Evolutionary conservation across 2,329 filamentous ascomycete genomes (phyloP).

Genomic region (Ambrosiella beaveri): DNA sequence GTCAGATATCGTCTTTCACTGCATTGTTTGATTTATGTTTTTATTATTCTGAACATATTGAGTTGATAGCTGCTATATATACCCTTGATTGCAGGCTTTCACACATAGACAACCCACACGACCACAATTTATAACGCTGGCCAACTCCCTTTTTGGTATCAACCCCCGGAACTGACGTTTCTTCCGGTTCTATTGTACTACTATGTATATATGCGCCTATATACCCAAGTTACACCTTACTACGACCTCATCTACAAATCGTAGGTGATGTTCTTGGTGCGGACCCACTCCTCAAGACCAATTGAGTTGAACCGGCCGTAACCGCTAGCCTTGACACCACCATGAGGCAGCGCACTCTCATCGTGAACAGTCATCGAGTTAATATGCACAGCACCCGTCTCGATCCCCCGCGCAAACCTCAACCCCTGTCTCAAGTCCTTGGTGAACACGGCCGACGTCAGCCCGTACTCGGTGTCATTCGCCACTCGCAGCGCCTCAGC

Average conservation of each 20-base stretch:
- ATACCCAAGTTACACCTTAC: too few species aligned
- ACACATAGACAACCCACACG: neutral
- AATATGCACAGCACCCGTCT: constrained; percentile 52
- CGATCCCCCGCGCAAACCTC: constrained; percentile 42
- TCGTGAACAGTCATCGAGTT: constrained; percentile 51
- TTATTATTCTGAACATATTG: neutral
- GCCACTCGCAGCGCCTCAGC: constrained; percentile 57
- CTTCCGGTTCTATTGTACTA: constrained; percentile 6
- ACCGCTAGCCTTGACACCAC: constrained; percentile 47
- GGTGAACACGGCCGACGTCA: constrained; percentile 56
- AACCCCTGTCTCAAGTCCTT: constrained; percentile 43
- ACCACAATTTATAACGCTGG: neutral
- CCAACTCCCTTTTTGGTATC: neutral
- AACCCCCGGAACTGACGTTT: neutral
- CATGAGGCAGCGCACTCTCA: constrained; percentile 45
- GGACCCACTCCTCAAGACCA: constrained; percentile 44
- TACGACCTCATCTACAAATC: constrained; percentile 13
- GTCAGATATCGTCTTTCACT: too few species aligned
- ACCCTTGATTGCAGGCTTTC: neutral
- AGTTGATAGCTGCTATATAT: neutral
- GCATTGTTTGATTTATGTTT: neutral
- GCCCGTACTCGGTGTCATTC: constrained; percentile 69
- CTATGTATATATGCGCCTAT: neutral
- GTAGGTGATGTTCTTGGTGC: constrained; percentile 44
- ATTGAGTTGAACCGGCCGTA: constrained; percentile 42